Evolutionary conservation across 73 alveolate species (phyloP).

Genomic region (Breviolum minutum): DNA sequence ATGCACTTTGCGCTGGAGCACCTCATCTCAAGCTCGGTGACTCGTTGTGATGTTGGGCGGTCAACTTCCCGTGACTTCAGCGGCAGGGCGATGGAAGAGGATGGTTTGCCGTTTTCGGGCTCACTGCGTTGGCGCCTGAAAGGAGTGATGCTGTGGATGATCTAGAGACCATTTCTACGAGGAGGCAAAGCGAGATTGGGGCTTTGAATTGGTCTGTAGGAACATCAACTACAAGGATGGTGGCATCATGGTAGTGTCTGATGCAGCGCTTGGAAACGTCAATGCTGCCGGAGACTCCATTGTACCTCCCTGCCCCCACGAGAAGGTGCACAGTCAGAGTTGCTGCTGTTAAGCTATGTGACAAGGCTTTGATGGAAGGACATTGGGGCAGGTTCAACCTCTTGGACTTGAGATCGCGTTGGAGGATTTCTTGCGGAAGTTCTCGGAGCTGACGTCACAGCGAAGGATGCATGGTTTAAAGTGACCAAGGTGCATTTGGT

Average conservation of each 20-base stretch:
- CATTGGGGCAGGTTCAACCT: background rate
- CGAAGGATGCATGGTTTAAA: background rate
- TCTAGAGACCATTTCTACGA: background rate
- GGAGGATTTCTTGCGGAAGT: conserved; percentile 22
- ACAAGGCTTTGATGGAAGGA: background rate
- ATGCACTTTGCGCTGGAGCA: background rate
- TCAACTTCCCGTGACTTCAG: background rate
- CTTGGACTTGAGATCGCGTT: background rate
- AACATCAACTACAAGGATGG: background rate
- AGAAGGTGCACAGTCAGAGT: background rate
- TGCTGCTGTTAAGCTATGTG: conserved; percentile 17
- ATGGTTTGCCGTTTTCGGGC: background rate
- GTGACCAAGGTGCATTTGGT: background rate
- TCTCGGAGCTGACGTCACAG: background rate
- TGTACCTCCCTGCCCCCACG: background rate
- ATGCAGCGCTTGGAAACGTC: conserved; percentile 65
- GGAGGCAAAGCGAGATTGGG: background rate
- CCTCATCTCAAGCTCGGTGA: background rate
- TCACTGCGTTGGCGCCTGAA: background rate
- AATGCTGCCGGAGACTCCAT: background rate
- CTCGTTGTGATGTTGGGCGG: background rate
- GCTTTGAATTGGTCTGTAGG: background rate
- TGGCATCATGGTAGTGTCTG: conserved; percentile 23
- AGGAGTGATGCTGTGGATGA: background rate
- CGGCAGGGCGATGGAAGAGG: background rate